phyloP scores from a whole-genome alignment of 257 asterid genomes.

The Salvia hispanica region DNA sequence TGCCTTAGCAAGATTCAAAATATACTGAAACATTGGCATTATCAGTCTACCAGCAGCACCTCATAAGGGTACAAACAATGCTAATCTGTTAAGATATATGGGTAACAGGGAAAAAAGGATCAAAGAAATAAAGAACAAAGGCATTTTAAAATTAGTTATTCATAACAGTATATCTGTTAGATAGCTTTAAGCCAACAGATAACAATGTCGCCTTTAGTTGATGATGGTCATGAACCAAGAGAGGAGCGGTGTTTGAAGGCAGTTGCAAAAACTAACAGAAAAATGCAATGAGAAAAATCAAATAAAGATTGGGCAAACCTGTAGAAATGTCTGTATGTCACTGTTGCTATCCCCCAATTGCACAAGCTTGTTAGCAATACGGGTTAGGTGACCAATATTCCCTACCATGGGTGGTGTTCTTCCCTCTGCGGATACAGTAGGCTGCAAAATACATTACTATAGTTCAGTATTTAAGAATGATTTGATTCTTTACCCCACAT shows the following conservation, averaged over 20 bases:
- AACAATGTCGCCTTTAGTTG: too few relatives aligned
- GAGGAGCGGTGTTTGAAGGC: neutral
- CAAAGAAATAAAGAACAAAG: too few relatives aligned
- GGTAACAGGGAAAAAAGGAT: neutral
- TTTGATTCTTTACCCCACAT: slow-evolving; percentile 10
- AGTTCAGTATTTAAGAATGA: slow-evolving; percentile 15
- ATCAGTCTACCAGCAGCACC: neutral
- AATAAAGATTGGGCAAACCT: slow-evolving; percentile 47
- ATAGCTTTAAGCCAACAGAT: too few relatives aligned
- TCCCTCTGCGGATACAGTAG: slow-evolving; percentile 66
- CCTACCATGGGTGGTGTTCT: slow-evolving; percentile 77
- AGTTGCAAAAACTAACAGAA: slow-evolving; percentile 11
- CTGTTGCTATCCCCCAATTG: slow-evolving; percentile 59
- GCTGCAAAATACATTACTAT: slow-evolving; percentile 49
- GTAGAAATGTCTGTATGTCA: slow-evolving; percentile 58
- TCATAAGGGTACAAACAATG: slow-evolving; percentile 4
- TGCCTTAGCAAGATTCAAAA: neutral
- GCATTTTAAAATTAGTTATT: slow-evolving; percentile 8
- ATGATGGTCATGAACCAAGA: too few relatives aligned
- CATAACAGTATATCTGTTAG: neutral
- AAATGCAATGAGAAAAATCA: slow-evolving; percentile 3
- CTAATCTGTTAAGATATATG: neutral
- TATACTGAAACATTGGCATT: neutral
- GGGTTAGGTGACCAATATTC: slow-evolving; percentile 84
- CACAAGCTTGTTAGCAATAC: slow-evolving; percentile 77